Conservation (phyloP, 2,329 filamentous ascomycete genomes). For the Orbilia brochopaga region DNA sequence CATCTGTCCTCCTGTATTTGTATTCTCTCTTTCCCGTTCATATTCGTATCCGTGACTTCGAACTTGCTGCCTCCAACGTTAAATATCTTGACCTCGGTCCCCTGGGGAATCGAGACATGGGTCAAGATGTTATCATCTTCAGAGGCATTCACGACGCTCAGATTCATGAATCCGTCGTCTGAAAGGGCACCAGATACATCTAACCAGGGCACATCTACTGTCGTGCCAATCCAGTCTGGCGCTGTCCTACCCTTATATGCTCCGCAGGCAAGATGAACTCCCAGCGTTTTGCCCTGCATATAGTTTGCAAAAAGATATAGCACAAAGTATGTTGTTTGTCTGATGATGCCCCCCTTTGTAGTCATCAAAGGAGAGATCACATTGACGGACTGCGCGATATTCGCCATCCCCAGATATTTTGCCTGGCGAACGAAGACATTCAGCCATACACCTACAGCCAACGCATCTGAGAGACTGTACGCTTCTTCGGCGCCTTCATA, state of each 20-base stretch:
- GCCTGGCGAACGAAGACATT: constrained; percentile 78
- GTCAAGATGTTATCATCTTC: constrained; percentile 68
- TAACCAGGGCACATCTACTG: constrained; percentile 72
- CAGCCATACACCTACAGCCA: too few species aligned
- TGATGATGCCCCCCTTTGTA: constrained; percentile 67
- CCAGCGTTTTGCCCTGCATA: constrained; percentile 75
- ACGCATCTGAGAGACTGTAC: constrained; percentile 76
- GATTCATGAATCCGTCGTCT: constrained; percentile 65
- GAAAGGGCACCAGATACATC: constrained; percentile 69
- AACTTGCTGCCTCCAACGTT: constrained; percentile 67
- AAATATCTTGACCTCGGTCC: constrained; percentile 66
- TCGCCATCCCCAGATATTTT: constrained; percentile 75
- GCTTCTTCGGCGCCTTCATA: constrained; percentile 74
- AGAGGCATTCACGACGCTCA: constrained; percentile 76
- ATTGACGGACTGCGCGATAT: constrained; percentile 78
- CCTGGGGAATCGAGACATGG: constrained; percentile 62
- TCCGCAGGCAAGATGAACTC: constrained; percentile 68
- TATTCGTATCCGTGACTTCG: constrained; percentile 65
- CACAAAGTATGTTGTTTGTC: constrained; percentile 79
- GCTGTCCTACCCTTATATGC: constrained; percentile 72
- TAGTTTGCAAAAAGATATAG: constrained; percentile 71
- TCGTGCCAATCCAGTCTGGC: constrained; percentile 69
- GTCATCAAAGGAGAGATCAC: constrained; percentile 81
- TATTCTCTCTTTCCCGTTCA: constrained; percentile 68
- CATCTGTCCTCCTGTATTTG: constrained; percentile 67